Evolutionary conservation across 495 filamentous ascomycete genomes (phyloP), one percentile per base, ranked within the genome.

Genomic region (Xylaria longipes): DNA sequence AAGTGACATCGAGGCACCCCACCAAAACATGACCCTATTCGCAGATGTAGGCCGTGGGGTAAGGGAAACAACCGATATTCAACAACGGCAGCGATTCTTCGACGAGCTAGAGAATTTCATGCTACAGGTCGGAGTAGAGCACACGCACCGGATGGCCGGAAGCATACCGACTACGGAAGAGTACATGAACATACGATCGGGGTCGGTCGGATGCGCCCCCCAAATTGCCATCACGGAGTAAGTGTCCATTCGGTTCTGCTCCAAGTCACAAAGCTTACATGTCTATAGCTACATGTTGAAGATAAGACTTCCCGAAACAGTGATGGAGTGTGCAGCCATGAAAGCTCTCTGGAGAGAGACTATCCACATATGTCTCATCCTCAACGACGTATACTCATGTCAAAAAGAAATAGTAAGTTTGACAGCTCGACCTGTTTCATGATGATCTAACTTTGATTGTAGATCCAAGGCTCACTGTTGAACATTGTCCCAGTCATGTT

Each of bases 401-500:
- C 75, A 79, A 62, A 79, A 78, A 52, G 76, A 78, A 69, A 78
- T 78, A 62, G 76, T 78, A 75, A 78, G 74, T 52, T 46, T 29
- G 0, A 11, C n/a, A 9, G 20, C 5, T 27, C 29, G 8, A 33
- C n/a, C 5, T 0, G 3, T 41, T 25, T 22, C 22, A 2, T 29
- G 46, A 5, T 20, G 15, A 9, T 25, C n/a, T 64, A 46, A 65
- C 71, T 62, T 43, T 56, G 60, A 12, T 27, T 62, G 6, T 37
- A 76, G 76, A 60, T 70, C 2, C 77, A 79, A 68, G 72, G 69
- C 31, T 79, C 75, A 0, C 70, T 79, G 3, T 68, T 79, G 29
- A 77, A 75, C 35, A 31, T 77, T n/a, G 73, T 79, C 22, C 75
- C 68, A 1, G 76, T 77, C 6, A 73, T 77, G 61, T 77, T 69